Base-by-base conservation (phyloP, 176 grass and related monocot genomes). In the Avena eriantha region DNA sequence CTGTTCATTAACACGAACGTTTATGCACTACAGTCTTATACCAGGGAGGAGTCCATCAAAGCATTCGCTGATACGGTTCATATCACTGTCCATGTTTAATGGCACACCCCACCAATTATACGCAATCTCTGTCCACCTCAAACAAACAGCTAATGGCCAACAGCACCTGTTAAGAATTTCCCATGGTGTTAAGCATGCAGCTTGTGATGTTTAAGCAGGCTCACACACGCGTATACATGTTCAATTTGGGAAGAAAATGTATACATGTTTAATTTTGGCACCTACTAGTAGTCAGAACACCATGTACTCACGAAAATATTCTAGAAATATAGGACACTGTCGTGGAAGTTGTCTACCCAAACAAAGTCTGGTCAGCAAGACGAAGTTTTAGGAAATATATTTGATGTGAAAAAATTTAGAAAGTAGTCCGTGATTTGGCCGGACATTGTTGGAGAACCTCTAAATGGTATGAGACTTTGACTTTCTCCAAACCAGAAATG, bases 1-100 rank as follows among this genome's bases (percentile, higher is more conserved):
- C 39, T 41, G 59, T 76, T 77, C 48, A 88, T 88, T 49, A 73
- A 70, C 36, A 69, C 35, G 68, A 46, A 88, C 14, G 53, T 69
- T 83, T 68, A 23, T 67, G 56, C 57, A 41, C 29, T 74, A 5
- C 26, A 29, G 65, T 70, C 61, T 24, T 60, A 78, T 63, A 80
- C 4, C 24, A 39, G 26, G 69, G 43, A 72, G 18, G 33, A 67
- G 18, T 31, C 53, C 68, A 36, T 61, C 35, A 48, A 68, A 1
- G 50, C 55, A 5, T 58, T 55, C 34, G 13, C 11, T 72, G 65
- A 68, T 63, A 81, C 51, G 19, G 17, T 82, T 80, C 29, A 55
- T 54, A 75, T 76, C 86, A 56, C 59, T 82, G 59, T 82, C 86
- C 59, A 76, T 53, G 66, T 57, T 87, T 68, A 87, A 76, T 77